Conservation (phyloP, 1,284 basidiomycete genomes). For the Ceraceosorus guamensis region DNA sequence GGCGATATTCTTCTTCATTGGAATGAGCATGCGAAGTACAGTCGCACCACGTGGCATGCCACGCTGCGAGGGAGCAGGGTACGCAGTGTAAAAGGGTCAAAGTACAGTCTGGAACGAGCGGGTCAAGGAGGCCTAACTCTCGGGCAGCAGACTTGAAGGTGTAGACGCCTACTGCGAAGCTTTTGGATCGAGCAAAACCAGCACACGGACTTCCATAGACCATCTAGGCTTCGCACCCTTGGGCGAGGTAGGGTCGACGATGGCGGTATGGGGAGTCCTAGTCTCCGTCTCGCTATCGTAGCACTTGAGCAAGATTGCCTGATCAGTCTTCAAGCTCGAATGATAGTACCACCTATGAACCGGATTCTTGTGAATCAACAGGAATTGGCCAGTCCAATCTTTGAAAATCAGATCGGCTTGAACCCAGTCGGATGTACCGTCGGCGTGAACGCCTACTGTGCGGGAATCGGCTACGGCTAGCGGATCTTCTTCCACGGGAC, state of each 20-base stretch:
- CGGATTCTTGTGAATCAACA: conserved; percentile 55
- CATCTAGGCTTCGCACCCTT: conserved; percentile 25
- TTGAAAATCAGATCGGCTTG: conserved; percentile 24
- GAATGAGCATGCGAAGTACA: too few relatives aligned
- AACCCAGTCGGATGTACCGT: conserved; percentile 26
- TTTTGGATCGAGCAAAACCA: background rate
- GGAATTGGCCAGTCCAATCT: conserved; percentile 30
- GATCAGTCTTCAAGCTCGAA: conserved; percentile 59
- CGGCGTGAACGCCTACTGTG: conserved; percentile 50
- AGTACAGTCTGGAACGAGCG: too few relatives aligned
- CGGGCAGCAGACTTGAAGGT: too few relatives aligned
- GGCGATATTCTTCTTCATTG: too few relatives aligned
- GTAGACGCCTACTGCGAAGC: too few relatives aligned
- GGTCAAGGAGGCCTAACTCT: too few relatives aligned
- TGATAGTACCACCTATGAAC: conserved; percentile 63
- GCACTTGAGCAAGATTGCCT: conserved; percentile 64
- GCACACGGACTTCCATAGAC: conserved; percentile 30
- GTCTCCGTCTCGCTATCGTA: conserved; percentile 48
- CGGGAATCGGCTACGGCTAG: conserved; percentile 61
- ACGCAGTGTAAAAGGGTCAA: too few relatives aligned
- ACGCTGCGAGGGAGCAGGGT: too few relatives aligned
- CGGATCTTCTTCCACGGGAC: conserved; percentile 58
- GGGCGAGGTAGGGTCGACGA: conserved; percentile 19
- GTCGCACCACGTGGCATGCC: too few relatives aligned
- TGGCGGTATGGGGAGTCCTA: conserved; percentile 36